Evolutionary conservation across 2,329 filamentous ascomycete species (phyloP).

Genomic region (Nannizziopsis arthrosporioides): DNA sequence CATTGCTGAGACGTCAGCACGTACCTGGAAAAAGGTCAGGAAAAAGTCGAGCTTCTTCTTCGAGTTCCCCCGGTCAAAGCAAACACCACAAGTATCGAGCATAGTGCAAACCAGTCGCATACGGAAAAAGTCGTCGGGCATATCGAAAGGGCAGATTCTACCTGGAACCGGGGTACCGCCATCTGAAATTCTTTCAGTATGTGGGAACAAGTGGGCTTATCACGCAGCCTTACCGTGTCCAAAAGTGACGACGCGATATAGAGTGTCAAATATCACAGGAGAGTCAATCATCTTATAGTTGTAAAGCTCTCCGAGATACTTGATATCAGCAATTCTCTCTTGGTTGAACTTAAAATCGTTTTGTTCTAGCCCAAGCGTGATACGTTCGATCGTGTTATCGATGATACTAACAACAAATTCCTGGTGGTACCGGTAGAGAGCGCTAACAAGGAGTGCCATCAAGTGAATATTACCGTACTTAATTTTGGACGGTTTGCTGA

Average conservation of each 20-base stretch:
- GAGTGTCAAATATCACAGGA: slow-evolving; percentile 82
- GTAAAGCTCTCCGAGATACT: slow-evolving; percentile 92
- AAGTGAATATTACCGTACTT: slow-evolving; percentile 96
- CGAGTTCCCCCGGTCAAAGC: slow-evolving; percentile 83
- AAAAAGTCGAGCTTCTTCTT: slow-evolving; percentile 99
- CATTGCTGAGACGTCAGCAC: background rate
- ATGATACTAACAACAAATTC: slow-evolving; percentile 84
- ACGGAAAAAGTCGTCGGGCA: slow-evolving; percentile 90
- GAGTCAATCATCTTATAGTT: slow-evolving; percentile 97
- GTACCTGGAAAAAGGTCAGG: slow-evolving; percentile 78
- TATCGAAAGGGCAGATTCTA: slow-evolving; percentile 63
- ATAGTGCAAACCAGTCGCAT: slow-evolving; percentile 81
- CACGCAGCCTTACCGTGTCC: slow-evolving; percentile 51
- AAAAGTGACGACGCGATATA: slow-evolving; percentile 91
- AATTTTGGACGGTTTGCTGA: slow-evolving; percentile 91
- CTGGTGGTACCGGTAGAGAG: slow-evolving; percentile 82
- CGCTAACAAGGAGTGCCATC: slow-evolving; percentile 76
- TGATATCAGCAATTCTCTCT: slow-evolving; percentile 84
- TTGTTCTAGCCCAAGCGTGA: slow-evolving; percentile 76
- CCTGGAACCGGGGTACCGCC: slow-evolving; percentile 71
- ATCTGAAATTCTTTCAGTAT: slow-evolving; percentile 32
- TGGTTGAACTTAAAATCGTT: slow-evolving; percentile 98
- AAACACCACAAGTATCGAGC: slow-evolving; percentile 89
- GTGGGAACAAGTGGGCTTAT: background rate
- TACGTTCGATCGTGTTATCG: slow-evolving; percentile 79